A percentile compares a stretch with the other conserved stretches of the same genome.
phyloP scores from a whole-genome alignment of 179 eudicot species.

The Beta corolliflora region DNA sequence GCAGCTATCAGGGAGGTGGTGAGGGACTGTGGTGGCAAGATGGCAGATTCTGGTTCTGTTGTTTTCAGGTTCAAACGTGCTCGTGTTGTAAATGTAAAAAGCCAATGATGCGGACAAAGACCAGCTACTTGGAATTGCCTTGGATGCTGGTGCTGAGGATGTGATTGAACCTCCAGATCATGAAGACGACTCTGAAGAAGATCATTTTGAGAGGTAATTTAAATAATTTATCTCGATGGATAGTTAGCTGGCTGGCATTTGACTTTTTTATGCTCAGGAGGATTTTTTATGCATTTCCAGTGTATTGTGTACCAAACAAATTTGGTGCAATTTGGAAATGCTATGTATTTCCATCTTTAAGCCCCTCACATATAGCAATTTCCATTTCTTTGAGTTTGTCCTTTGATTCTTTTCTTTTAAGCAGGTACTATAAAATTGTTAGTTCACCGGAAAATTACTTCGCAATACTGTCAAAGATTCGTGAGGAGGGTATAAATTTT shows the following conservation, averaged over 20 bases:
- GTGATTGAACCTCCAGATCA: slow-evolving; percentile 71
- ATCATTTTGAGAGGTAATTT: slow-evolving; percentile 60
- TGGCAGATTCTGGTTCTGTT: slow-evolving; percentile 95
- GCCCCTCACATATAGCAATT: background rate
- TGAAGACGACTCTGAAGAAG: slow-evolving; percentile 71
- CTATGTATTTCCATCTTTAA: background rate
- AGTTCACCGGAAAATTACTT: slow-evolving; percentile 69
- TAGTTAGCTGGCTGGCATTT: background rate
- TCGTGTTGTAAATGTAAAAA: slow-evolving; percentile 68
- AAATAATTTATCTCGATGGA: background rate
- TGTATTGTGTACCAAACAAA: background rate
- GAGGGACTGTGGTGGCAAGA: slow-evolving; percentile 88
- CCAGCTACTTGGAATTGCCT: slow-evolving; percentile 76
- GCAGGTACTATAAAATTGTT: slow-evolving; percentile 78
- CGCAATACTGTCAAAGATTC: slow-evolving; percentile 63
- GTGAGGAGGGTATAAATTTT: slow-evolving; percentile 73
- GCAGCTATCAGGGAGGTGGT: slow-evolving; percentile 69
- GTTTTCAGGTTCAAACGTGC: slow-evolving; percentile 87
- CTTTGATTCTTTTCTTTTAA: background rate
- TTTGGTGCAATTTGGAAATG: background rate
- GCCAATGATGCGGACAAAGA: slow-evolving; percentile 68
- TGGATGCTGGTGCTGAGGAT: slow-evolving; percentile 97
- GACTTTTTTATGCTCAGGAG: background rate
- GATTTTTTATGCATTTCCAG: background rate
- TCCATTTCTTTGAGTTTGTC: background rate